phyloP scores from a whole-genome alignment of 2,329 filamentous ascomycete genomes.

The Verticillium longisporum region DNA sequence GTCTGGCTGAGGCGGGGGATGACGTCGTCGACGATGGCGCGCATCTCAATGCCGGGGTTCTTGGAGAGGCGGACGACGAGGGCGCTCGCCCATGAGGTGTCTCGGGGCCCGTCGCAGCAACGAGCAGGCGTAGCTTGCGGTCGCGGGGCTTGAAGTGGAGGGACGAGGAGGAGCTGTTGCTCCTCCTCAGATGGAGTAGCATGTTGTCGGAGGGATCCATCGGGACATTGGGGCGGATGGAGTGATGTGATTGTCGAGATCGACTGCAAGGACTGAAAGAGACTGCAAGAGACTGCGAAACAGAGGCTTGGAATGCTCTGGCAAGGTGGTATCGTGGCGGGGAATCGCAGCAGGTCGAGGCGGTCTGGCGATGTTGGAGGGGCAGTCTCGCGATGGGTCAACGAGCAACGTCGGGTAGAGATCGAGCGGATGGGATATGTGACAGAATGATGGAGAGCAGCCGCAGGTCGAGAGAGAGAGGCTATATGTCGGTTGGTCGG shows the following conservation, averaged over 20 bases:
- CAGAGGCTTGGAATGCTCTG: no score
- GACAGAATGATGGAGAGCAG: neutral
- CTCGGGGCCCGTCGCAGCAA: constrained; percentile 59
- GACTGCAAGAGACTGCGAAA: no score
- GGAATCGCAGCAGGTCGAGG: neutral
- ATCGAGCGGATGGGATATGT: neutral
- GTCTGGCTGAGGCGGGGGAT: constrained; percentile 57
- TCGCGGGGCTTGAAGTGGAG: constrained; percentile 26
- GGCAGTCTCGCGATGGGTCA: neutral
- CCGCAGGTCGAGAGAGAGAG: neutral
- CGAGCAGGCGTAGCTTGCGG: constrained; percentile 52
- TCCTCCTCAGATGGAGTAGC: constrained; percentile 3
- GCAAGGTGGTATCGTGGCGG: neutral
- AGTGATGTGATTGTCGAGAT: neutral
- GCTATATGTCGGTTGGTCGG: no score
- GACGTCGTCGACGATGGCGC: constrained; percentile 59
- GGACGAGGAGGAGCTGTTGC: constrained; percentile 25
- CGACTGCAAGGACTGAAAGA: neutral
- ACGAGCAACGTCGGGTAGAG: neutral
- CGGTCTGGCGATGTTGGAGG: neutral
- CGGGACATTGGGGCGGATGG: neutral
- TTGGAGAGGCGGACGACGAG: constrained; percentile 63
- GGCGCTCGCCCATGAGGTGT: constrained; percentile 59
- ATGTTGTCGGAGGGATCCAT: constrained; percentile 3
- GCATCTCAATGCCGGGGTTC: constrained; percentile 52